Evolutionary conservation across 257 asterid species (phyloP).

Genomic region (Thymus mandschuricus): DNA sequence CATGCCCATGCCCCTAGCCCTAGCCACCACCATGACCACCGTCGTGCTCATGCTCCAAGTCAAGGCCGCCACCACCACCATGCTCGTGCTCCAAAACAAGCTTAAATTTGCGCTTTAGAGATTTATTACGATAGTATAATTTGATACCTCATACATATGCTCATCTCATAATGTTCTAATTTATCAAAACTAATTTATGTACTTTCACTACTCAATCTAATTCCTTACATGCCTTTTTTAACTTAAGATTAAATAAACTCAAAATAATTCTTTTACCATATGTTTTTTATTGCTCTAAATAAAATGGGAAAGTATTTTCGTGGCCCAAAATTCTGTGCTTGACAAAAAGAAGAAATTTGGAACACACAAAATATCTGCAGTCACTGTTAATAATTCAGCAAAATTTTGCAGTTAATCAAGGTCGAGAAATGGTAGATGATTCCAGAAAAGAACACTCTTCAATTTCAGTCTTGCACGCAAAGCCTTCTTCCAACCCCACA

Average conservation of each 20-base stretch:
- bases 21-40: not conserved
- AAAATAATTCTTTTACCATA: no score
- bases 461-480: constrained; percentile 78
- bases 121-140: not conserved
- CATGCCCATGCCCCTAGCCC: not conserved
- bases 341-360: not conserved
- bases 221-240: no score
- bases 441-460: constrained; percentile 36
- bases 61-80: constrained; percentile 6
- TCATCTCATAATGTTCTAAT: not conserved
- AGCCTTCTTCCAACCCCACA: constrained; percentile 42
- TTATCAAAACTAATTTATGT: no score
- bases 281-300: not conserved
- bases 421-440: constrained; percentile 33
- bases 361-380: constrained; percentile 25
- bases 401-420: constrained; percentile 6
- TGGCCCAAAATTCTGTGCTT: constrained; percentile 21
- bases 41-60: not conserved
- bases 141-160: not conserved
- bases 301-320: not conserved
- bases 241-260: not conserved
- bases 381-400: constrained; percentile 21
- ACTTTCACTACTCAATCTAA: no score
- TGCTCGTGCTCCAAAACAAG: constrained; percentile 19
- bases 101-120: not conserved